Percentiles rank a stretch among this genome's conserved stretches.
Conservation (phyloP, 495 filamentous ascomycete species). For the Aspergillus sparsus region DNA sequence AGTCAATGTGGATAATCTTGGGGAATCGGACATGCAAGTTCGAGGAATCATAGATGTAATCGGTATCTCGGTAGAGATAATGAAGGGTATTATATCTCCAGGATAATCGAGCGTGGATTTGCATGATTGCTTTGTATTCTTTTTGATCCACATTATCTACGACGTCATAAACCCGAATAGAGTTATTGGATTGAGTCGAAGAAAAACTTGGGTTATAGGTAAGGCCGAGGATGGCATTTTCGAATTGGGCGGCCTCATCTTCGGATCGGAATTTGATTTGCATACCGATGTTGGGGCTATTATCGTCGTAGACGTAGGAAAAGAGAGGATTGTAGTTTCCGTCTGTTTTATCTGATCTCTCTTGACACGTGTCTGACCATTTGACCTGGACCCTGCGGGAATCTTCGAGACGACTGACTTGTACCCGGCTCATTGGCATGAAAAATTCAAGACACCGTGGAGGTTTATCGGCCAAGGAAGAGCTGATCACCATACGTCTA, state of each 20-base stretch:
- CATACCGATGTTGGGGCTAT: slow-evolving; percentile 37
- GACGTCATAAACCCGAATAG: slow-evolving; percentile 36
- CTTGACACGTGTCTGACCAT: slow-evolving; percentile 48
- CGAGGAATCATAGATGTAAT: slow-evolving; percentile 36
- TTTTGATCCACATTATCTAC: slow-evolving; percentile 39
- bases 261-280: slow-evolving; percentile 32
- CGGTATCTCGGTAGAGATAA: slow-evolving; percentile 38
- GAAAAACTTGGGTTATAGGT: slow-evolving; percentile 29
- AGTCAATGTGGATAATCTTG: slow-evolving; percentile 36
- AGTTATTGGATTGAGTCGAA: slow-evolving; percentile 31
- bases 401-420: slow-evolving; percentile 32
- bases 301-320: slow-evolving; percentile 42
- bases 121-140: slow-evolving; percentile 38
- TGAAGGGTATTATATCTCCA: slow-evolving; percentile 39
- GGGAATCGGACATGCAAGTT: slow-evolving; percentile 33
- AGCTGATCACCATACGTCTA: slow-evolving; percentile 44
- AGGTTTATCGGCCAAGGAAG: slow-evolving; percentile 37
- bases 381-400: slow-evolving; percentile 36
- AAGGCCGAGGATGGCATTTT: slow-evolving; percentile 31
- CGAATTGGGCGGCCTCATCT: slow-evolving; percentile 35
- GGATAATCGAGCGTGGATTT: slow-evolving; percentile 28
- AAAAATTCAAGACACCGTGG: slow-evolving; percentile 42
- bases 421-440: slow-evolving; percentile 41
- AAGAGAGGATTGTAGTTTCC: slow-evolving; percentile 39
- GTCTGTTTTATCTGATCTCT: slow-evolving; percentile 34